Conservation (phyloP, 495 filamentous ascomycete species). For the Aspergillus ellipticus region DNA sequence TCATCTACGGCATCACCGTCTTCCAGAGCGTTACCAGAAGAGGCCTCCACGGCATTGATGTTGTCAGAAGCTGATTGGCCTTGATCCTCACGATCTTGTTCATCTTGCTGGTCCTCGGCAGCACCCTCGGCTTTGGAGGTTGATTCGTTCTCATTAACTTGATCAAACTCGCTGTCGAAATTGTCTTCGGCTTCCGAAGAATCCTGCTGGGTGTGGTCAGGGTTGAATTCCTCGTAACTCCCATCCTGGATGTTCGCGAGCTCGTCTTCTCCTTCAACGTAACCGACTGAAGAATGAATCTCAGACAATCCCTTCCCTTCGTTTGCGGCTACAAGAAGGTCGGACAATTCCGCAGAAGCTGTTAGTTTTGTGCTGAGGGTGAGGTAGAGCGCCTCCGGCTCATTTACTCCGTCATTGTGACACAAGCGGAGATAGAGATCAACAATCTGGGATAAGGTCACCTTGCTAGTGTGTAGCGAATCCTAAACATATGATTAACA, state of each 20-base stretch:
- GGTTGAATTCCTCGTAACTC: slow-evolving; percentile 7
- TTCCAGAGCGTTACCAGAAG: background rate
- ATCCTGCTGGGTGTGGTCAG: slow-evolving; percentile 13
- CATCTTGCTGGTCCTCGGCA: slow-evolving; percentile 7
- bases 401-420: slow-evolving; percentile 54
- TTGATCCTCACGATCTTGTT: slow-evolving; percentile 6
- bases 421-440: slow-evolving; percentile 55
- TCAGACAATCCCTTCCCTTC: slow-evolving; percentile 60
- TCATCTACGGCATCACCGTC: background rate
- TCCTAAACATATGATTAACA: slow-evolving; percentile 38
- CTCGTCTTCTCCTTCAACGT: slow-evolving; percentile 26
- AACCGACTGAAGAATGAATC: slow-evolving; percentile 39
- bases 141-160: background rate
- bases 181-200: background rate
- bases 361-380: slow-evolving; percentile 45
- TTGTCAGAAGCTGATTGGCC: background rate
- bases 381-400: slow-evolving; percentile 54
- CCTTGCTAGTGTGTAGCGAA: slow-evolving; percentile 34
- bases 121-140: background rate
- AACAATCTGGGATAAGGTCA: slow-evolving; percentile 55
- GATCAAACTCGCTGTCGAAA: background rate
- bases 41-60: background rate
- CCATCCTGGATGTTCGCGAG: slow-evolving; percentile 17
- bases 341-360: slow-evolving; percentile 41
- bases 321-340: slow-evolving; percentile 47